Conservation (phyloP, 228 moss, liverwort and hornwort species). For the Sphagnum fallax region DNA sequence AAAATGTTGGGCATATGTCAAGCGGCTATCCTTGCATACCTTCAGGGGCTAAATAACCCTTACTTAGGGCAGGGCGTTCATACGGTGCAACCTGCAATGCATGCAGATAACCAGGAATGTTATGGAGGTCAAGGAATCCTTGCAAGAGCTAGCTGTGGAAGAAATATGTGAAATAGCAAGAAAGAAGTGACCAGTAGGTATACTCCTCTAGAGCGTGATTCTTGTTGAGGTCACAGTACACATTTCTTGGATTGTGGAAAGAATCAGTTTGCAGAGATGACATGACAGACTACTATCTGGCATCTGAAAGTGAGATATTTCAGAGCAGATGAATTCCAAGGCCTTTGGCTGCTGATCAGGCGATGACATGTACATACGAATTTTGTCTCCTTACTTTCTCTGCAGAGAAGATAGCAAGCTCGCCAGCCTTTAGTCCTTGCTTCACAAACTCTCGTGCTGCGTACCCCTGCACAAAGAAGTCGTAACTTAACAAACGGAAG, state of each 20-base stretch:
- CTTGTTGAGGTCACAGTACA: too few species aligned
- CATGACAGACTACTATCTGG: too few species aligned
- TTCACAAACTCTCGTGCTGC: conserved; percentile 87
- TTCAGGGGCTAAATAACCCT: conserved; percentile 74
- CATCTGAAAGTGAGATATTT: too few species aligned
- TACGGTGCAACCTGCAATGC: conserved; percentile 59
- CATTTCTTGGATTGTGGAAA: too few species aligned
- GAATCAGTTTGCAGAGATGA: too few species aligned
- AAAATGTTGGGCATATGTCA: too few species aligned
- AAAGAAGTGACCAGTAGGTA: neutral
- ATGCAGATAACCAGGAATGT: neutral
- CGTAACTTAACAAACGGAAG: neutral
- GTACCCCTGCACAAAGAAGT: conserved; percentile 53
- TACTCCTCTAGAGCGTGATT: too few species aligned
- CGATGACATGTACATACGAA: too few species aligned
- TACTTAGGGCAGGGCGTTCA: conserved; percentile 79
- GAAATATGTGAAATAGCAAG: neutral
- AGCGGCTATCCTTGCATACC: conserved; percentile 19
- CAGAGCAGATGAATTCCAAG: too few species aligned
- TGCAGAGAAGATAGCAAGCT: conserved; percentile 78
- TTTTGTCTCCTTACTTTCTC: conserved; percentile 34
- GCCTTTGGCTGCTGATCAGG: too few species aligned
- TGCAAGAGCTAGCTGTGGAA: too few species aligned
- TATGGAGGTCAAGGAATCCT: neutral
- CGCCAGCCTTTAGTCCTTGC: conserved; percentile 74